phyloP scores from a whole-genome alignment of 78 protist species.

The Speleostelium caveatum region DNA sequence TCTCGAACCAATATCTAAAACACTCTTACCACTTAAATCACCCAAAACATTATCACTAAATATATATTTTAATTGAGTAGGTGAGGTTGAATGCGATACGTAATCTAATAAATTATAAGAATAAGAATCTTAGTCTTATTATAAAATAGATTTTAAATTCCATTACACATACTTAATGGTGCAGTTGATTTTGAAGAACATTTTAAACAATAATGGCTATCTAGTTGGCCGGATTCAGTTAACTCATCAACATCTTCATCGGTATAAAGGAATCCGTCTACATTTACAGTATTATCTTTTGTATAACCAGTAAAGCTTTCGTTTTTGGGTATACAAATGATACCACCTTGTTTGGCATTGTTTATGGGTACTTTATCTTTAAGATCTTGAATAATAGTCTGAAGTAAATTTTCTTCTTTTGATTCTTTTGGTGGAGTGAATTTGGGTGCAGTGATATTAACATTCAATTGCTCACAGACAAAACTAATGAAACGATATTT shows the following conservation, averaged over 20 bases:
- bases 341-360: slow-evolving; percentile 26
- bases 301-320: slow-evolving; percentile 58
- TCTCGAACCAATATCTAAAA: slow-evolving; percentile 78
- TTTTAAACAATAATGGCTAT: slow-evolving; percentile 54
- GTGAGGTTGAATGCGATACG: slow-evolving; percentile 78
- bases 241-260: slow-evolving; percentile 74
- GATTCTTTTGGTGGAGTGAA: slow-evolving; percentile 4
- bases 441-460: slow-evolving; percentile 20
- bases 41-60: slow-evolving; percentile 66
- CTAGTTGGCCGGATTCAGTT: slow-evolving; percentile 42
- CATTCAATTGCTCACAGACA: slow-evolving; percentile 44
- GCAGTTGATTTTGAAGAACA: slow-evolving; percentile 53
- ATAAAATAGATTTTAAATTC: background rate
- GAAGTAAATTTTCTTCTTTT: slow-evolving; percentile 8
- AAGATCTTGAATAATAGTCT: slow-evolving; percentile 53
- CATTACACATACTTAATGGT: slow-evolving; percentile 30
- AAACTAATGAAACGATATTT: slow-evolving; percentile 33
- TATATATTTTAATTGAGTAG: slow-evolving; percentile 61
- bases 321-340: slow-evolving; percentile 68
- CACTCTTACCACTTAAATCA: background rate
- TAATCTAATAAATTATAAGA: slow-evolving; percentile 19
- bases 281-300: slow-evolving; percentile 57
- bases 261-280: slow-evolving; percentile 63
- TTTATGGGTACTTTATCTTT: slow-evolving; percentile 44
- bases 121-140: background rate